phyloP scores from a whole-genome alignment of 164 flowering plant genomes.

The Stephania yunnanensis region DNA sequence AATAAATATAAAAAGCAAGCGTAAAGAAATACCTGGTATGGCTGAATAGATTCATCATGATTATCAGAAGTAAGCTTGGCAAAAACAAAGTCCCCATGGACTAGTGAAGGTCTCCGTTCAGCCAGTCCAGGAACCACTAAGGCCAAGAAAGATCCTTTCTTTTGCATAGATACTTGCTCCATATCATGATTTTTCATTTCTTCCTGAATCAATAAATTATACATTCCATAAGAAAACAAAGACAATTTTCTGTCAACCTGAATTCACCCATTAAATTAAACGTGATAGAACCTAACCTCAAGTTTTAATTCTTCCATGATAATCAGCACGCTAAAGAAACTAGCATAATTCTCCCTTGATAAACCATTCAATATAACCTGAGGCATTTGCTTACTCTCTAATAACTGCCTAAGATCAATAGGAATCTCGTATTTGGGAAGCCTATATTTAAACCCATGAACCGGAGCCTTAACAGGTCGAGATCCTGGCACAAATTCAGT shows the following conservation, averaged over 20 bases:
- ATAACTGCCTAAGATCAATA: constrained; percentile 33
- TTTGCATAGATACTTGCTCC: constrained; percentile 59
- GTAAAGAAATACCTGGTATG: constrained; percentile 51
- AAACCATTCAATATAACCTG: constrained; percentile 49
- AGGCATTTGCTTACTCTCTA: constrained; percentile 53
- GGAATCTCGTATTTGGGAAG: constrained; percentile 64
- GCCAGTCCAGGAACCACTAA: constrained; percentile 93
- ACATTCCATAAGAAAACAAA: neutral
- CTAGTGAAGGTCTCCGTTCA: constrained; percentile 92
- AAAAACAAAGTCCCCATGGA: constrained; percentile 60
- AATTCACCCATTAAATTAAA: neutral
- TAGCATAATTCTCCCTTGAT: constrained; percentile 38
- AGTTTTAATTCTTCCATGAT: constrained; percentile 78
- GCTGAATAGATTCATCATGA: constrained; percentile 15
- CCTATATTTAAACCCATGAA: constrained; percentile 21
- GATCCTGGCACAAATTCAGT: constrained; percentile 37
- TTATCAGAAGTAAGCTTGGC: constrained; percentile 35
- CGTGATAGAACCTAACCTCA: constrained; percentile 49
- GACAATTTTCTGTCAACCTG: neutral
- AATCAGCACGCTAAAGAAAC: constrained; percentile 52
- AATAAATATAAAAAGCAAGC: neutral
- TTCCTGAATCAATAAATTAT: constrained; percentile 41
- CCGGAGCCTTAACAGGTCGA: constrained; percentile 39
- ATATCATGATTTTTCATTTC: constrained; percentile 74
- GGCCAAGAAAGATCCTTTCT: constrained; percentile 39